Conservation (phyloP, 352 stramenopile genomes). For the Phytopythium delawarense region DNA sequence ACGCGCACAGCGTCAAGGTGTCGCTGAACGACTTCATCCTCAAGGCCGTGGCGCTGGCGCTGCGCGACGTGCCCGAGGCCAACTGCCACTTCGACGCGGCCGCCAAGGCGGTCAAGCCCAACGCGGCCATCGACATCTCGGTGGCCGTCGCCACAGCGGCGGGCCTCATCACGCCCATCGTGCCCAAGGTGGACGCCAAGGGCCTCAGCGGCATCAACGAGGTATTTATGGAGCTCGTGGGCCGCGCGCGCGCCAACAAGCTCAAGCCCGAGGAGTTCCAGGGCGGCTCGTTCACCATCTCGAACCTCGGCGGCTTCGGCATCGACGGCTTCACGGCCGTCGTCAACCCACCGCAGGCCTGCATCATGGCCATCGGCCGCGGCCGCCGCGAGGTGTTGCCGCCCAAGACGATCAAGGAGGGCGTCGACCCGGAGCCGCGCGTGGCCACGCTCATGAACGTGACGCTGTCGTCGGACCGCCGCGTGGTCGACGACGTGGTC, state of each 20-base stretch:
- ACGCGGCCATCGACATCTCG: constrained; percentile 94
- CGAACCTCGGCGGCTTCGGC: constrained; percentile 97
- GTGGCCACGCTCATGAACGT: constrained; percentile 94
- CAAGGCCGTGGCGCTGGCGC: constrained; percentile 94
- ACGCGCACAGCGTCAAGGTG: constrained; percentile 93
- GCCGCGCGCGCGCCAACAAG: constrained; percentile 93
- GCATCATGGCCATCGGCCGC: constrained; percentile 97
- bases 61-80: constrained; percentile 96
- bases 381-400: constrained; percentile 86
- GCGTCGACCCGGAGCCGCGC: constrained; percentile 75
- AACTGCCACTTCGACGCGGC: constrained; percentile 78
- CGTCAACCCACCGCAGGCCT: constrained; percentile 98
- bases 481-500: constrained; percentile 97
- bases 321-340: constrained; percentile 98
- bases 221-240: constrained; percentile 97
- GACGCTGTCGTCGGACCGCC: constrained; percentile 94
- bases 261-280: constrained; percentile 99
- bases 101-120: constrained; percentile 65
- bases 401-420: constrained; percentile 34
- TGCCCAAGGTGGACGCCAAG: constrained; percentile 92
- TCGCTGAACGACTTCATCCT: constrained; percentile 99
- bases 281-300: constrained; percentile 98
- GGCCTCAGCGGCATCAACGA: constrained; percentile 93
- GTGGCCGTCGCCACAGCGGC: constrained; percentile 97
- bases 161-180: constrained; percentile 98